These are phyloP conservation scores for Dimargaris cristalligena DNA, from an alignment of 192 early-diverging fungal genomes.

Conservation along the genomic window DNA sequence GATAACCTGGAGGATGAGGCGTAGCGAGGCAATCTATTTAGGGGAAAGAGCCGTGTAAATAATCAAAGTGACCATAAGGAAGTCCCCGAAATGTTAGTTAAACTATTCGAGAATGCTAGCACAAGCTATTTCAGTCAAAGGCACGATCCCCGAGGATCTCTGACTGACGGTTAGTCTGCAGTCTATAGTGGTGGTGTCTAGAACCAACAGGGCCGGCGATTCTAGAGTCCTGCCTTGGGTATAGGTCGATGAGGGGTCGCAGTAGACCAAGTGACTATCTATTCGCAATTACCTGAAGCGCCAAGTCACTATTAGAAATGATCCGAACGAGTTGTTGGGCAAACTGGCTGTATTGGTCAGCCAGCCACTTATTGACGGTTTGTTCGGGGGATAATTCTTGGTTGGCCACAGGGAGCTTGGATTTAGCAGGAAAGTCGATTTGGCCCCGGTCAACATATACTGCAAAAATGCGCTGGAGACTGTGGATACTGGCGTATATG, in stretches of 20 bases:
- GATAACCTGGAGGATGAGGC: constrained; percentile 52
- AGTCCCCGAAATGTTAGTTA: too few relatives aligned
- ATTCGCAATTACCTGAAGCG: constrained; percentile 59
- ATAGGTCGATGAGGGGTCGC: too few relatives aligned
- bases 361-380: constrained; percentile 56
- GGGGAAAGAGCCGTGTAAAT: too few relatives aligned
- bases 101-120: too few relatives aligned
- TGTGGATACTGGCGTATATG: constrained; percentile 49
- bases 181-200: not conserved
- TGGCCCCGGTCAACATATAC: constrained; percentile 17
- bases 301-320: constrained; percentile 40
- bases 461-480: constrained; percentile 54
- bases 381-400: constrained; percentile 20
- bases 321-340: constrained; percentile 30
- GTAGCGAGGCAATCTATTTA: too few relatives aligned
- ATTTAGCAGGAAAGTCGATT: constrained; percentile 23
- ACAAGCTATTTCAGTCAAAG: too few relatives aligned
- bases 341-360: constrained; percentile 59
- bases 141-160: too few relatives aligned
- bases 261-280: too few relatives aligned
- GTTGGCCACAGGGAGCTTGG: constrained; percentile 28
- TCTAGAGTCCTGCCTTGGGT: too few relatives aligned
- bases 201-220: not conserved
- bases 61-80: too few relatives aligned
- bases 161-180: too few relatives aligned